A percentile compares a stretch with the other conserved stretches of the same genome.
Evolutionary conservation across 1,284 basidiomycete genomes (phyloP).

Genomic region (Cryptococcus wingfieldii): DNA sequence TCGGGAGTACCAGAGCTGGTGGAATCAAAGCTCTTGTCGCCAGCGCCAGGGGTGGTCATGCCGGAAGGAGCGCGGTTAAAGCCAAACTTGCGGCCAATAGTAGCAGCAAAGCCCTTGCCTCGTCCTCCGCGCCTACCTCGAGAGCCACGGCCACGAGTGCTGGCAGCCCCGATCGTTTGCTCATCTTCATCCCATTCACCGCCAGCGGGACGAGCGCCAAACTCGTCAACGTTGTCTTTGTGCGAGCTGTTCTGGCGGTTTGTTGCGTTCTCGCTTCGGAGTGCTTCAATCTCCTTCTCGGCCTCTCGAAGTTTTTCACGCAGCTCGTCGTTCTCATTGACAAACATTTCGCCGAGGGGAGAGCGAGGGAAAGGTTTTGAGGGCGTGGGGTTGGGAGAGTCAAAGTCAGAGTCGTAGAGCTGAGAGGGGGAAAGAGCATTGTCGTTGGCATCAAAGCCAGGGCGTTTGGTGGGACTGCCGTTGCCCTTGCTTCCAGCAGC

Average conservation of each 20-base stretch:
- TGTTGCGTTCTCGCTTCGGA: slow-evolving; percentile 25
- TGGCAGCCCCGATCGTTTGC: slow-evolving; percentile 11
- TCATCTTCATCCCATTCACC: slow-evolving; percentile 31
- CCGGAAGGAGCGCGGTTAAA: slow-evolving; percentile 31
- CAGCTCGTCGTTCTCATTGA: slow-evolving; percentile 47
- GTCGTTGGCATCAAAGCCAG: slow-evolving; percentile 58
- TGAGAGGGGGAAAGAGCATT: slow-evolving; percentile 50
- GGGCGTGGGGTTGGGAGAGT: slow-evolving; percentile 65
- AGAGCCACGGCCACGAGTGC: slow-evolving; percentile 30
- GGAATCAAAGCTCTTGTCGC: slow-evolving; percentile 41
- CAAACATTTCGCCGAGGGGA: slow-evolving; percentile 44
- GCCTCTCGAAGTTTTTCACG: slow-evolving; percentile 40
- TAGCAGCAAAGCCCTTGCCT: slow-evolving; percentile 34
- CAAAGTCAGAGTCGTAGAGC: slow-evolving; percentile 50
- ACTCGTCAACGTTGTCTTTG: slow-evolving; percentile 31
- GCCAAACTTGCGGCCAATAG: slow-evolving; percentile 37
- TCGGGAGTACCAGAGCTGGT: slow-evolving; percentile 41
- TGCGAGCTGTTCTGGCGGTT: slow-evolving; percentile 1
- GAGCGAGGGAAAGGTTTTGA: slow-evolving; percentile 55
- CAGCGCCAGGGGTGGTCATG: slow-evolving; percentile 18
- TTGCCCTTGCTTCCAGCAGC: slow-evolving; percentile 54
- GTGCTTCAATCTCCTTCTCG: slow-evolving; percentile 37
- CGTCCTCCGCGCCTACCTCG: slow-evolving; percentile 38
- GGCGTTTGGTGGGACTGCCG: slow-evolving; percentile 58
- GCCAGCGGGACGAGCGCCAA: slow-evolving; percentile 22